These are phyloP conservation scores for Adansonia rubrostipa DNA, from an alignment of 441 rosid species.

Conservation along the genomic window DNA sequence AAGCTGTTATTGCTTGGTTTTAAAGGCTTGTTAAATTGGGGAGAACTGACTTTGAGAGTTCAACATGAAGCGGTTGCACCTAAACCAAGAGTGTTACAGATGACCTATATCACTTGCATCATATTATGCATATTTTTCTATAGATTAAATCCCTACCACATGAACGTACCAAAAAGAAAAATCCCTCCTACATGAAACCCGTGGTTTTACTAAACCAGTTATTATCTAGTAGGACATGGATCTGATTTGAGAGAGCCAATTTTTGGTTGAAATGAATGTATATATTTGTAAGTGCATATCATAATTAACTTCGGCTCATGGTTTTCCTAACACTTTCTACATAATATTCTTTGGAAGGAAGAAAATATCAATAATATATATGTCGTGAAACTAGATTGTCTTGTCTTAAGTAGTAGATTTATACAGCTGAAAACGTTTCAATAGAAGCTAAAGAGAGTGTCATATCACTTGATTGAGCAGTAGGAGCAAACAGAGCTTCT, in stretches of 20 bases:
- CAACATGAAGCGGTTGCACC: slow-evolving; percentile 58
- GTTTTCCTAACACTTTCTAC: no score
- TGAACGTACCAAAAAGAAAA: not conserved
- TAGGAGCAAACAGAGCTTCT: no score
- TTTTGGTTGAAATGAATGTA: no score
- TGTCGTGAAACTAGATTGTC: no score
- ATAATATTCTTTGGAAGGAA: no score
- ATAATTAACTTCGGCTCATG: not conserved
- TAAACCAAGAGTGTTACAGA: slow-evolving; percentile 17
- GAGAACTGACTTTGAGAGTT: slow-evolving; percentile 31
- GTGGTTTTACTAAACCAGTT: not conserved
- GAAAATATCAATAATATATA: no score
- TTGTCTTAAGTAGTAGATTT: no score
- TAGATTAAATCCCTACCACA: not conserved
- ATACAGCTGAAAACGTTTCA: no score
- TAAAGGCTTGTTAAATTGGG: slow-evolving; percentile 39
- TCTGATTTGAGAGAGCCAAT: not conserved
- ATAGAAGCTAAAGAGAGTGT: no score
- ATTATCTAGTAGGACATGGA: not conserved
- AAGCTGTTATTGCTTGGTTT: slow-evolving; percentile 32
- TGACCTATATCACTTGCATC: not conserved
- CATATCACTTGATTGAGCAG: no score
- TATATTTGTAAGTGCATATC: not conserved
- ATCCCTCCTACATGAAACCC: no score
- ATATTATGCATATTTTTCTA: not conserved